Evolutionary conservation across 2,329 filamentous ascomycete species (phyloP).

Genomic region (Colletotrichum noveboracense): DNA sequence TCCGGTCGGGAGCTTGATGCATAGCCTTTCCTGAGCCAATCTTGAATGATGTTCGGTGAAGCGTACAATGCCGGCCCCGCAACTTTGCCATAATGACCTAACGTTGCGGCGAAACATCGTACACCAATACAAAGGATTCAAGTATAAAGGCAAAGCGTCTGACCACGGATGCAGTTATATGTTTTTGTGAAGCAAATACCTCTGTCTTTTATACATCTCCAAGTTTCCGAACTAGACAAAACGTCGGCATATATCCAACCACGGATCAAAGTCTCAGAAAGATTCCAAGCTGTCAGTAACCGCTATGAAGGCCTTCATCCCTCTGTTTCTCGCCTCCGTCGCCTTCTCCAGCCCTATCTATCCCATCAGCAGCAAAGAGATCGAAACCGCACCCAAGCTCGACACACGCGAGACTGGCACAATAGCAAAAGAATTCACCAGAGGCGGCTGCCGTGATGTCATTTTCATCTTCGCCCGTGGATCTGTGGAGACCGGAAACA

Average conservation of each 20-base stretch:
- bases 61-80: background rate
- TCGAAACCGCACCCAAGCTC: background rate
- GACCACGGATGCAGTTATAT: background rate
- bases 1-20: background rate
- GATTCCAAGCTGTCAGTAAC: background rate
- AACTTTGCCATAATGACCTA: background rate
- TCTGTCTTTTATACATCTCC: background rate
- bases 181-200: background rate
- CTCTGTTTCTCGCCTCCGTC: background rate
- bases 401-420: background rate
- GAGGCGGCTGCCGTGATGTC: conserved; percentile 21
- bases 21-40: background rate
- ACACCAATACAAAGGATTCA: background rate
- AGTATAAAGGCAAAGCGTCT: background rate
- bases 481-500: conserved; percentile 41
- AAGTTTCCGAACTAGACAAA: background rate
- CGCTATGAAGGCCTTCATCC: background rate
- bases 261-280: background rate
- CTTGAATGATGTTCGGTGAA: background rate
- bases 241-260: too few species aligned
- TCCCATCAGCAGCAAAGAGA: background rate
- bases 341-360: background rate
- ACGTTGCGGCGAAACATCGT: background rate
- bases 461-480: conserved; percentile 46
- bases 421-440: background rate